Evolutionary conservation across 2,329 filamentous ascomycete genomes (phyloP), one percentile per base, ranked within the genome.

Genomic region (Beauveria caledonica): DNA sequence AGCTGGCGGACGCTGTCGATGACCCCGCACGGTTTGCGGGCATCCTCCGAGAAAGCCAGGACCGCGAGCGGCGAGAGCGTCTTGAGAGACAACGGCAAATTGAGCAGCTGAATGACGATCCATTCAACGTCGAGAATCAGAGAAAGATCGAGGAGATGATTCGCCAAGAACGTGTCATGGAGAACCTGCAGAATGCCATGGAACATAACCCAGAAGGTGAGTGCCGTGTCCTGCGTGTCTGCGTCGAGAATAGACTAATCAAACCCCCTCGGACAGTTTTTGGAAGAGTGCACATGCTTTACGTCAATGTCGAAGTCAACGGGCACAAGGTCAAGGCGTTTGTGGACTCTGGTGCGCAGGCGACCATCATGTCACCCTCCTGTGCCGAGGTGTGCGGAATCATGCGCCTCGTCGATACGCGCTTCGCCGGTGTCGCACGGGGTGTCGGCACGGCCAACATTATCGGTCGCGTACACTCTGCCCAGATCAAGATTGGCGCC

Each of bases 341-440:
- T 66, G 94, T 99, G 62, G 94, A 99, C 73, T 97, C 94, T 2
- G 94, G 94, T 63, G 94, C 94, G 25, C 94, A 99, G 76, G 92
- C 93, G 27, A 99, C 94, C 56, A 97, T 99, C 77, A 99, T 99
- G 94, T 97, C 93, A 5, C 94, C 94, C 5, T 81, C 86, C 25
- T 97, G 92, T 70, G 94, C 94, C 27, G 90, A 96, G 70, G 83
- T 86, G 9, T 99, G 94, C 71, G 91, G 91, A 67, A 97, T 99
- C 73, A 96, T 96, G 89, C 88, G 93, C 53, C 84, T 99, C 15
- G 90, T 99, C 60, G 94, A 99, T 75, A 89, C 86, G 67, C 87
- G 94, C 49, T 99, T 94, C 71, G 88, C 91, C 5, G 94, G 94
- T 64, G 88, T 97, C 58, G 94, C 94, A 48, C 88, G 89, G 62